A percentile compares a stretch with the other conserved stretches of the same genome.
phyloP scores from a whole-genome alignment of 192 early-diverging fungal species.

The Coemansia sp. region DNA sequence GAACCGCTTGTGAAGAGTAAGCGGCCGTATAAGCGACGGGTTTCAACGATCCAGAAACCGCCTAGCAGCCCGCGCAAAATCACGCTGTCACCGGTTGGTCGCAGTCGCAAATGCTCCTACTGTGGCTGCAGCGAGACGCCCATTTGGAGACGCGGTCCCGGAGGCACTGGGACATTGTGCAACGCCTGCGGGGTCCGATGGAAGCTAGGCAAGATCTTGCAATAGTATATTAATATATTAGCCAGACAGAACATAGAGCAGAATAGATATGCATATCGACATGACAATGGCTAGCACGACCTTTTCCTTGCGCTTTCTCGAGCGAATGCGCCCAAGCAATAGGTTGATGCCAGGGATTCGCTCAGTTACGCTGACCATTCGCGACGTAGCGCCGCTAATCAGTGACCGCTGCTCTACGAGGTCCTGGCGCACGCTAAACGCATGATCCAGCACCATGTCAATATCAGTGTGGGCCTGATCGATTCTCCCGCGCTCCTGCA shows the following conservation, averaged over 20 bases:
- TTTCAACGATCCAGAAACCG: not conserved
- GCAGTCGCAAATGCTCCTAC: conserved; percentile 60
- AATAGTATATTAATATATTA: conserved; percentile 5
- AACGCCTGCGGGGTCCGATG: conserved; percentile 83
- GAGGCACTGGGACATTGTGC: conserved; percentile 69
- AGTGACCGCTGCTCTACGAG: conserved; percentile 39
- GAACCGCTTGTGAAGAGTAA: not conserved
- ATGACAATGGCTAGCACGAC: conserved; percentile 44
- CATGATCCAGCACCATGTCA: conserved; percentile 52
- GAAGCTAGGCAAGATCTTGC: conserved; percentile 75
- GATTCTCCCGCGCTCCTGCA: conserved; percentile 36
- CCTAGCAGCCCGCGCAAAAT: not conserved
- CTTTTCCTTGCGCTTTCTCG: conserved; percentile 51
- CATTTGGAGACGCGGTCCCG: conserved; percentile 76
- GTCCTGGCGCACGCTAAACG: conserved; percentile 45
- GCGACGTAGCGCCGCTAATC: conserved; percentile 21
- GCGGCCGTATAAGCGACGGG: conserved; percentile 1
- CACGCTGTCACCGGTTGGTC: not conserved
- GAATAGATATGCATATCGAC: conserved; percentile 39
- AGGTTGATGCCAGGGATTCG: conserved; percentile 52
- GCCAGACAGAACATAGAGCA: conserved; percentile 29
- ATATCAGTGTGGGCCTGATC: conserved; percentile 52
- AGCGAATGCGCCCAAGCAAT: conserved; percentile 48
- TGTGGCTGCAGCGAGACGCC: conserved; percentile 68
- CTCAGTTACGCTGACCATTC: conserved; percentile 41